Evolutionary conservation across 2,329 filamentous ascomycete species (phyloP).

Genomic region (Fusarium citri): DNA sequence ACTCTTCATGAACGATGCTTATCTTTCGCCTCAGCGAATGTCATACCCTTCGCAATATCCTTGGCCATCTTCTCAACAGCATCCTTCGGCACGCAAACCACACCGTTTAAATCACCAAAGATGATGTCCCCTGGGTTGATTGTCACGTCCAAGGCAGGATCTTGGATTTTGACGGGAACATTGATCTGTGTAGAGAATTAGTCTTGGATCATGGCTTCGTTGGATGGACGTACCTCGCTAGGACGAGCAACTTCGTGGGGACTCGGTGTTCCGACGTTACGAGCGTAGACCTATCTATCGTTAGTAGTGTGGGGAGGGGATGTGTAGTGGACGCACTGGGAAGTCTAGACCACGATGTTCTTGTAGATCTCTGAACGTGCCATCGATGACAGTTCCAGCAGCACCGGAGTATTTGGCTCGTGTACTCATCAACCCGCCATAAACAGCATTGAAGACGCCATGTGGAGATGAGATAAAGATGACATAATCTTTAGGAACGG

Average conservation of each 20-base stretch:
- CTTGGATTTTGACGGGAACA: slow-evolving; percentile 24
- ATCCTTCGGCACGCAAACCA: slow-evolving; percentile 23
- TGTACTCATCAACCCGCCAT: slow-evolving; percentile 30
- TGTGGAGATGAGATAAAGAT: slow-evolving; percentile 26
- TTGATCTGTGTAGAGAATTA: not conserved
- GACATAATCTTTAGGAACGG: slow-evolving; percentile 16
- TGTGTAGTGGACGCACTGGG: not conserved
- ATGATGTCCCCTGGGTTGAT: slow-evolving; percentile 11
- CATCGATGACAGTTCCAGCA: slow-evolving; percentile 16
- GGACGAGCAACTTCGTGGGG: slow-evolving; percentile 4
- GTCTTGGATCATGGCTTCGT: fast-evolving
- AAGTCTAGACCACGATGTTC: slow-evolving; percentile 25
- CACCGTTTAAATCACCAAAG: slow-evolving; percentile 14
- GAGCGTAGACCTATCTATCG: not conserved
- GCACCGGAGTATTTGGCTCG: slow-evolving; percentile 23
- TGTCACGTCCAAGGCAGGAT: not conserved
- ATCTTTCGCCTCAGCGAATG: not conserved
- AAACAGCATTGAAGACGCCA: slow-evolving; percentile 20
- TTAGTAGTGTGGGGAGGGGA: not conserved
- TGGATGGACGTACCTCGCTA: not conserved
- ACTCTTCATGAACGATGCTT: not conserved
- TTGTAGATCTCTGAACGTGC: slow-evolving; percentile 27
- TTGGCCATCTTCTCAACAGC: not conserved
- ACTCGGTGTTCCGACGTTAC: slow-evolving; percentile 21
- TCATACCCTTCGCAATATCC: slow-evolving; percentile 1